phyloP scores from a whole-genome alignment of 2,329 filamentous ascomycete species.

The Epichloe glyceriae region DNA sequence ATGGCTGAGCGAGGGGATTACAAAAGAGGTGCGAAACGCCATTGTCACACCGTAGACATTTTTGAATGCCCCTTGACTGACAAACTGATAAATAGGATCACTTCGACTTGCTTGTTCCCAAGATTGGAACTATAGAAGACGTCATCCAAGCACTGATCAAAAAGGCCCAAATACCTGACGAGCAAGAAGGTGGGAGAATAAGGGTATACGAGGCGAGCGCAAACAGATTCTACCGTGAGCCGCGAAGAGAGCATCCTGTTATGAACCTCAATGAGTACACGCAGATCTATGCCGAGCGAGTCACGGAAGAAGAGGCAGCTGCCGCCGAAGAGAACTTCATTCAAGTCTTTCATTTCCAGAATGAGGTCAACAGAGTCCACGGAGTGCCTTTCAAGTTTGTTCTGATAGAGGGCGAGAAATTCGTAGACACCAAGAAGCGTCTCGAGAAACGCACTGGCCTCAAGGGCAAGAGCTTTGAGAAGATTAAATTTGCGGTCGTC shows the following conservation, averaged over 20 bases:
- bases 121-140: conserved; percentile 70
- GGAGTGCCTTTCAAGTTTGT: conserved; percentile 87
- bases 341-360: conserved; percentile 83
- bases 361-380: conserved; percentile 71
- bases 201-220: conserved; percentile 73
- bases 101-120: conserved; percentile 74
- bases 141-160: conserved; percentile 63
- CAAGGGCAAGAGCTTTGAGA: conserved; percentile 96
- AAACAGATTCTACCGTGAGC: conserved; percentile 72
- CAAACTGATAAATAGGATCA: conserved; percentile 41
- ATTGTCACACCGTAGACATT: too few relatives aligned
- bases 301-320: conserved; percentile 60
- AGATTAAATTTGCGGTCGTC: conserved; percentile 89
- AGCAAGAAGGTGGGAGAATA: conserved; percentile 54
- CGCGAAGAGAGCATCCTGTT: conserved; percentile 59
- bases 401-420: conserved; percentile 72
- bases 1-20: conserved; percentile 79
- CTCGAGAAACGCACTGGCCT: conserved; percentile 84
- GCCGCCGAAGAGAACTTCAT: conserved; percentile 48
- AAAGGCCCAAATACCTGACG: conserved; percentile 67
- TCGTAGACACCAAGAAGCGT: conserved; percentile 88
- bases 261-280: conserved; percentile 77
- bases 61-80: not conserved
- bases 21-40: conserved; percentile 56
- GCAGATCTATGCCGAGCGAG: conserved; percentile 64